phyloP scores from a whole-genome alignment of 768 basidiomycete species.

The Psilocybe tampanensis region DNA sequence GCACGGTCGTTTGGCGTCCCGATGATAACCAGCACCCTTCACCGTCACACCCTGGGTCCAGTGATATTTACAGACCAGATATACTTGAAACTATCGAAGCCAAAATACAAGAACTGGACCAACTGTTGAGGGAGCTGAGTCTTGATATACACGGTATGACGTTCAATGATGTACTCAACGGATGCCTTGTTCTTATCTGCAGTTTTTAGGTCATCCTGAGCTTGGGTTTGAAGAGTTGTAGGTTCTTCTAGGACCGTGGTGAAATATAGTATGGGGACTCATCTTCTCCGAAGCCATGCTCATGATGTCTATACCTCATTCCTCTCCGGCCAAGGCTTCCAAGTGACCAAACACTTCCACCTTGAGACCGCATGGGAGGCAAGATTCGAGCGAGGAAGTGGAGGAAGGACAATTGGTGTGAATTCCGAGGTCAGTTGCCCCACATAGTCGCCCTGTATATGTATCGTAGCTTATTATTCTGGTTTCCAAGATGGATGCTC shows the following conservation, averaged over 20 bases:
- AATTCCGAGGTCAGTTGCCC: constrained; percentile 65
- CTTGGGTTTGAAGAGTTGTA: constrained; percentile 69
- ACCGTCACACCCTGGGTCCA: constrained; percentile 34
- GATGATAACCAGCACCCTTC: constrained; percentile 27
- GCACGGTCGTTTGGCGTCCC: constrained; percentile 46
- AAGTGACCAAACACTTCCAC: constrained; percentile 61
- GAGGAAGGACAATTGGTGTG: constrained; percentile 72
- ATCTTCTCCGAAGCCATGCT: constrained; percentile 48
- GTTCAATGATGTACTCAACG: background rate
- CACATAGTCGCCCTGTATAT: background rate
- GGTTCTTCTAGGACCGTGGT: constrained; percentile 12
- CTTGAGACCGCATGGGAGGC: constrained; percentile 80
- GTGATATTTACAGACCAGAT: constrained; percentile 55
- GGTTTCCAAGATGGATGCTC: constrained; percentile 59
- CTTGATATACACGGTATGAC: constrained; percentile 70
- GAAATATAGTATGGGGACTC: background rate
- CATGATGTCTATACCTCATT: constrained; percentile 72
- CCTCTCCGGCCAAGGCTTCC: constrained; percentile 65
- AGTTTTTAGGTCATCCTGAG: constrained; percentile 65
- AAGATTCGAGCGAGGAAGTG: constrained; percentile 59
- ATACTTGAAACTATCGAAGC: constrained; percentile 60
- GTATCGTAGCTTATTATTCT: background rate
- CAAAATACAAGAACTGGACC: constrained; percentile 52
- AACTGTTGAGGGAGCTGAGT: constrained; percentile 62
- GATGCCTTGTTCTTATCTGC: background rate